A percentile compares a stretch with the other conserved stretches of the same genome.
These are phyloP conservation scores for Gliomastix tumulicola DNA, from an alignment of 2,329 filamentous ascomycete genomes.

Conservation along the genomic window DNA sequence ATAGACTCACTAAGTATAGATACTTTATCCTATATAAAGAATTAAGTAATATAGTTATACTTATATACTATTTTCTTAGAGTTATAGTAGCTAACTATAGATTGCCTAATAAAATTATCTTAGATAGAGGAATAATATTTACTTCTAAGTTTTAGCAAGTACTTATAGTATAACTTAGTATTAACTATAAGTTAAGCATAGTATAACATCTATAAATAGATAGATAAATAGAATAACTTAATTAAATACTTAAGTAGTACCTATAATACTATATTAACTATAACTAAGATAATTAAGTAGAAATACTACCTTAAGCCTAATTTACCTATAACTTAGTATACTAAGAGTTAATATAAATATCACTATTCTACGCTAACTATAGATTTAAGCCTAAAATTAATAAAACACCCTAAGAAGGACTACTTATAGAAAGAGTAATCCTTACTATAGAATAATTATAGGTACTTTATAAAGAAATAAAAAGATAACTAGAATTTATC, in stretches of 20 bases:
- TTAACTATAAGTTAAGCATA: background rate
- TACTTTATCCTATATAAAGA: too few species aligned
- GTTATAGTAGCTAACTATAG: too few species aligned
- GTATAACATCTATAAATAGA: too few species aligned
- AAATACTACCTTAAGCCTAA: too few species aligned
- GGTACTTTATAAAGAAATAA: too few species aligned
- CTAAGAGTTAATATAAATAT: too few species aligned
- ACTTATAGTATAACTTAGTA: constrained; percentile 3
- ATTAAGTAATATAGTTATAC: too few species aligned
- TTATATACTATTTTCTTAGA: too few species aligned
- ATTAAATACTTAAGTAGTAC: constrained; percentile 1
- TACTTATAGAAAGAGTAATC: constrained; percentile 4
- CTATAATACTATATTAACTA: constrained; percentile 2
- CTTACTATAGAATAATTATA: too few species aligned
- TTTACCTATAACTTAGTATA: constrained; percentile 4
- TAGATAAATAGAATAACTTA: constrained; percentile 2
- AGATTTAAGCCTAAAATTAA: constrained; percentile 1
- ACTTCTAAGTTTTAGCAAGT: constrained; percentile 3
- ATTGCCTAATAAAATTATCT: too few species aligned
- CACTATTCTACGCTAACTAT: constrained; percentile 5
- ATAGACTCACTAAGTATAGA: constrained; percentile 1
- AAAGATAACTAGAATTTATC: constrained; percentile 6
- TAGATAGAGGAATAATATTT: too few species aligned
- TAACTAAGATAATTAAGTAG: constrained; percentile 1
- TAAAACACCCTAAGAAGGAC: background rate